Evolutionary conservation across 148 eudicot species (phyloP), one percentile per base, ranked within the genome.

Genomic region (Drosera capensis): DNA sequence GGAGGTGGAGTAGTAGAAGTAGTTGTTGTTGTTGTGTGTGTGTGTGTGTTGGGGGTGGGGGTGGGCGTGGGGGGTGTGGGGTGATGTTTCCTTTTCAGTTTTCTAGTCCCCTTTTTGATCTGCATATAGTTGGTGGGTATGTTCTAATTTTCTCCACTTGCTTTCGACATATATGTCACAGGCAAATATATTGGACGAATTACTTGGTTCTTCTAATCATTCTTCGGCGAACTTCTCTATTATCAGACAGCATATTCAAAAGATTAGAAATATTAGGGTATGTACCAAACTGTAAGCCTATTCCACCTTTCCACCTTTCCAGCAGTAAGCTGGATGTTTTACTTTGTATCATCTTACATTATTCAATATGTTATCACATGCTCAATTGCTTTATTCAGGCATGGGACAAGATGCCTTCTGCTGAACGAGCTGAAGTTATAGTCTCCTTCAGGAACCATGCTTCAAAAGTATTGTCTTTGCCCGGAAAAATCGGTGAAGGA

Each of bases 171-270:
- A 47, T 42, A 50, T 52, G 3, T 40, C 41, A 13, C 63, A 88
- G 96, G 92, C 71, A 49, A 72, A 72, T 69, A 58, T 71, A 24
- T 53, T 88, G 46, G 94, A 82, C 71, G 96, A 88, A 68, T 63
- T 79, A 48, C 52, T 62, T 57, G 57, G 60, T n/a, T 55, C 62
- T 43, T 47, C 61, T 54, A 57, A 57, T 39, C 56, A 66, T 24
- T 51, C 48, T 31, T 58, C 60, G 37, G 37, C 54, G 31, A 82
- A 74, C 48, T 57, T 58, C 50, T 60, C 68, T 51, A 56, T 63
- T 14, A 28, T 80, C 48, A 70, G 59, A 61, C 23, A 53, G 60
- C 64, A 70, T 41, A 70, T 82, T 51, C 70, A 70, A 43, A 80
- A 77, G 65, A 62, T 77, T 43, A 74, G 77, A 70, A 64, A 68